These are phyloP conservation scores for Barnettozyma populi DNA, from an alignment of 805 yeast species.

Conservation along the genomic window DNA sequence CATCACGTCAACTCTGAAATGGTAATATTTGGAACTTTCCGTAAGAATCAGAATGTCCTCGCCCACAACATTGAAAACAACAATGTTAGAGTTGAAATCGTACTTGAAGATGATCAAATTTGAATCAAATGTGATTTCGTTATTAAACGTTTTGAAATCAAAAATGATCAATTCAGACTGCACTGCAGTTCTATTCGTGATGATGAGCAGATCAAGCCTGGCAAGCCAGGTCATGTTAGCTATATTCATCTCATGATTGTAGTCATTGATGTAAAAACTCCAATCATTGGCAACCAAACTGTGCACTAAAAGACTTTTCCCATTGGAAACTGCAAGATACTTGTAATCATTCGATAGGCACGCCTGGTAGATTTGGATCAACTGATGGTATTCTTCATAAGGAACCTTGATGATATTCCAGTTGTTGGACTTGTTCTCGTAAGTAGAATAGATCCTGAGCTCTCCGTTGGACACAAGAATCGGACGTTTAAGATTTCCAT, in stretches of 20 bases:
- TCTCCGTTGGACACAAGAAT: slow-evolving; percentile 18
- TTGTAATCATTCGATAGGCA: slow-evolving; percentile 23
- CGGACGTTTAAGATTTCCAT: slow-evolving; percentile 23
- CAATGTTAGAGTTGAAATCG: slow-evolving; percentile 20
- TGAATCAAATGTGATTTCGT: slow-evolving; percentile 18
- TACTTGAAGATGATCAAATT: slow-evolving; percentile 25
- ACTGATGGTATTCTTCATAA: slow-evolving; percentile 18
- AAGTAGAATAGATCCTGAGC: slow-evolving; percentile 23
- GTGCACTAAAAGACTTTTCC: slow-evolving; percentile 17
- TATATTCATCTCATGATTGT: slow-evolving; percentile 17
- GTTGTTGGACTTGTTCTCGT: slow-evolving; percentile 15
- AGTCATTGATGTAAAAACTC: slow-evolving; percentile 26
- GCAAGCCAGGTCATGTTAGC: slow-evolving; percentile 19
- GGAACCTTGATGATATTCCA: slow-evolving; percentile 23
- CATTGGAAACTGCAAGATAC: slow-evolving; percentile 21
- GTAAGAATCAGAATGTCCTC: slow-evolving; percentile 21
- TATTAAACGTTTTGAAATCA: slow-evolving; percentile 18
- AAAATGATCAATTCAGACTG: slow-evolving; percentile 23
- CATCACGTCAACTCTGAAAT: slow-evolving; percentile 19
- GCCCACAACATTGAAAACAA: slow-evolving; percentile 16
- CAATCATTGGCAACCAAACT: slow-evolving; percentile 21
- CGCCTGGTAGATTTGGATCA: slow-evolving; percentile 14
- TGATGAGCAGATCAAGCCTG: slow-evolving; percentile 14
- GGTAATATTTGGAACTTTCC: slow-evolving; percentile 15
- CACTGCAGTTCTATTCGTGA: slow-evolving; percentile 15